Evolutionary conservation across 2,329 filamentous ascomycete genomes (phyloP), one percentile per base, ranked within the genome.

Genomic region (Blumeria hordei): DNA sequence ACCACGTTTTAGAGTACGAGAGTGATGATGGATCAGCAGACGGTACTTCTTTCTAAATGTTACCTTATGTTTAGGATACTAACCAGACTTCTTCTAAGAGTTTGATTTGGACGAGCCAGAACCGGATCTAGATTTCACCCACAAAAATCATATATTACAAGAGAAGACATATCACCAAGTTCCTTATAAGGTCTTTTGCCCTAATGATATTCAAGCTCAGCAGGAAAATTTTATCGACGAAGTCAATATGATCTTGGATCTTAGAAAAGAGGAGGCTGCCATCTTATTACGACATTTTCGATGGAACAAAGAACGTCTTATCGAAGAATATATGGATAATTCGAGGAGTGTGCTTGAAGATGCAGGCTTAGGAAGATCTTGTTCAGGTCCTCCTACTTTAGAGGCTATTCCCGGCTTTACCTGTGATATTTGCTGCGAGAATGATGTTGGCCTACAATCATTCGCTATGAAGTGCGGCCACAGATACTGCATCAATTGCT

Each of bases 391-490:
- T 10, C 83, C 85, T 1, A 81, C 77, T 63, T 74, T 93, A 3
- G 77, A 88, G 65, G 71, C 73, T 14, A 70, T 90, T 16, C 73
- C 78, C 12, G 87, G 81, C 8, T 98, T 98, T 67, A 73, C 77
- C 62, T 98, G 92, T 69, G 88, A 94, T 58, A 98, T 98, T 60
- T 98, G 92, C 71, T 96, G 85, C 67, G 88, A 96, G 64, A 92
- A 98, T 60, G 83, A 77, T 18, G 73, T 79, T 0, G 80, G 77
- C 0, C 70, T 95, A 18, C 68, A 85, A 66, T 88, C 85, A 1
- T 96, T 95, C 69, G 87, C 90, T 32, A 86, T 98, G 77, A 94
- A 86, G 65, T 98, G 92, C 67, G 86, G 82, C 1, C 92, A 98
- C 67, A 78, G 92, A 53, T 98, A 92, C 67, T 98, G 92, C 62